Conservation (phyloP, 225 moss, liverwort and hornwort genomes). For the Pseudoscleropodium purum region DNA sequence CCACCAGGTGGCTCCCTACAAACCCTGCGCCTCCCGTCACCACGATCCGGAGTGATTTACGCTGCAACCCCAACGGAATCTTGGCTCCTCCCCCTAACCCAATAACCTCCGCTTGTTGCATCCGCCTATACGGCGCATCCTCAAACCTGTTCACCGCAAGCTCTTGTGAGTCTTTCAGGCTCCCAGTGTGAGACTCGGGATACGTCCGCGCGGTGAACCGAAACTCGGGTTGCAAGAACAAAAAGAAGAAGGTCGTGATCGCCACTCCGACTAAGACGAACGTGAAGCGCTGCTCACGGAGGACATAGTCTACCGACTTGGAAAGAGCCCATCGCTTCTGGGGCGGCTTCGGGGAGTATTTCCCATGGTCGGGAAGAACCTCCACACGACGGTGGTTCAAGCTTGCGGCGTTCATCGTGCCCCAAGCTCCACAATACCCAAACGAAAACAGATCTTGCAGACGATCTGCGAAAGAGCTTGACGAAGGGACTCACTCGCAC, state of each 20-base stretch:
- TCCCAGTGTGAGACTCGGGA: neutral
- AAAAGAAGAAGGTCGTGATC: slow-evolving; percentile 20
- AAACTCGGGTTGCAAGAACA: slow-evolving; percentile 20
- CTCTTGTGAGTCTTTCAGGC: neutral
- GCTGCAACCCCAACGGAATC: slow-evolving; percentile 43
- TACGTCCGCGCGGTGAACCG: neutral
- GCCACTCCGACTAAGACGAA: slow-evolving; percentile 33
- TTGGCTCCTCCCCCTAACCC: slow-evolving; percentile 15
- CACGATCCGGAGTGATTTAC: slow-evolving; percentile 36
- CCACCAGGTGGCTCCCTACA: slow-evolving; percentile 54
- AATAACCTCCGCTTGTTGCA: neutral
- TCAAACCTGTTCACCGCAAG: neutral
- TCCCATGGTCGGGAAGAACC: neutral
- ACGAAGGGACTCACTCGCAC: neutral
- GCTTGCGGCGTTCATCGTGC: slow-evolving; percentile 10
- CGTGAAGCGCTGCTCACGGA: slow-evolving; percentile 36
- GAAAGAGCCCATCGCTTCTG: slow-evolving; percentile 18
- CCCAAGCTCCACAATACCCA: neutral
- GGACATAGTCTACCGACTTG: slow-evolving; percentile 26
- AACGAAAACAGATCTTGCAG: neutral
- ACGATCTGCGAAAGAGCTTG: neutral
- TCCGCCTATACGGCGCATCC: neutral
- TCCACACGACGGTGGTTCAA: slow-evolving; percentile 43
- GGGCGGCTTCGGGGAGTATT: slow-evolving; percentile 22
- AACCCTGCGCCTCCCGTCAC: slow-evolving; percentile 64